Evolutionary conservation across 306 rosid genomes (phyloP).

Genomic region (Clitoria ternatea): DNA sequence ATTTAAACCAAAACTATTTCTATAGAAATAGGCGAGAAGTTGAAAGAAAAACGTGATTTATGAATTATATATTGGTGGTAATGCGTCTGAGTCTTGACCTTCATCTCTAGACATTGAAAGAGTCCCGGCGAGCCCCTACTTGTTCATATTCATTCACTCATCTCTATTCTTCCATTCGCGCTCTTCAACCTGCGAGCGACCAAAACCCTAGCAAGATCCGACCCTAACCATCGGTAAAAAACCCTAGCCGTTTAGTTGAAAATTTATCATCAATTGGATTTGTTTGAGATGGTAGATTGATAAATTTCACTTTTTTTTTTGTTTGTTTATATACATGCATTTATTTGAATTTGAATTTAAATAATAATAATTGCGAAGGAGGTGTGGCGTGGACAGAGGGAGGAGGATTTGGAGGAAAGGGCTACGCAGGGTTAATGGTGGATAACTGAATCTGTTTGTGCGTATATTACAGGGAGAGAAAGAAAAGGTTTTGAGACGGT

Average conservation of each 20-base stretch:
- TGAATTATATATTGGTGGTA: not conserved
- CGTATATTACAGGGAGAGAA: constrained; percentile 69
- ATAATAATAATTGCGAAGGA: no score
- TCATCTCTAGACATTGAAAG: not conserved
- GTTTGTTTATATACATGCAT: no score
- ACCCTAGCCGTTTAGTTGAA: constrained; percentile 20
- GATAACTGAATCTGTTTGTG: constrained; percentile 84
- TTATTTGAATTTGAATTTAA: no score
- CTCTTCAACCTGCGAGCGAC: not conserved
- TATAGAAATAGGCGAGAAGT: not conserved
- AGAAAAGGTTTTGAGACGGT: constrained; percentile 57
- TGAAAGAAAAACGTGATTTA: not conserved
- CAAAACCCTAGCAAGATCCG: constrained; percentile 49
- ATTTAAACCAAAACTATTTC: no score
- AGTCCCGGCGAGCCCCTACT: not conserved
- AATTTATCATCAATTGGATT: not conserved
- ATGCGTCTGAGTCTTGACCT: not conserved
- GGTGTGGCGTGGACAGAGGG: constrained; percentile 31
- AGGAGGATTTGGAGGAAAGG: constrained; percentile 40
- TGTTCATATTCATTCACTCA: not conserved
- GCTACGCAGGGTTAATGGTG: constrained; percentile 60
- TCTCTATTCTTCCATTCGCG: not conserved
- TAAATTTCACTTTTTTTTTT: not conserved
- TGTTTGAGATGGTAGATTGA: not conserved
- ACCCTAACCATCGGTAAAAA: constrained; percentile 36